phyloP scores from a whole-genome alignment of 768 basidiomycete genomes.

The Russula abietina region DNA sequence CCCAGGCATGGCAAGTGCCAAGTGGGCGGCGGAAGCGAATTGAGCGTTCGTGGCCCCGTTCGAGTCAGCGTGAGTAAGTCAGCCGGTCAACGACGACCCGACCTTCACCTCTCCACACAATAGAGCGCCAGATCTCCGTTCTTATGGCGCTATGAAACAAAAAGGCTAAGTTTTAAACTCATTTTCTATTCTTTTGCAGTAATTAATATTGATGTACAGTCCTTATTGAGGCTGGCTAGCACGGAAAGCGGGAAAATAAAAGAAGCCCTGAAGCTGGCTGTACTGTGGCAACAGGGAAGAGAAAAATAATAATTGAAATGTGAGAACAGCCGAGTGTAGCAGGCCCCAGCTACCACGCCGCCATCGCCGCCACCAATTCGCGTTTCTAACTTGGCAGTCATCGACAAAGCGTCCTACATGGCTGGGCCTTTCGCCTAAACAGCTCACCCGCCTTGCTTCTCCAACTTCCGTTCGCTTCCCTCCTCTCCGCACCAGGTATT shows the following conservation, averaged over 20 bases:
- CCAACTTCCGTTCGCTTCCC: constrained; percentile 2
- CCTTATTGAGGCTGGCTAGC: not conserved
- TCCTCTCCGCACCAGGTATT: constrained; percentile 9
- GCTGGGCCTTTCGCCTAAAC: constrained; percentile 9
- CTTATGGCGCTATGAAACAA: not conserved
- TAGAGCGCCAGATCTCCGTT: not conserved
- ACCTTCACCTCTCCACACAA: not conserved
- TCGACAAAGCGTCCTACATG: not conserved
- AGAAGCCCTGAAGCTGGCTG: not conserved
- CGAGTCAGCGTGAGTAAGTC: no score
- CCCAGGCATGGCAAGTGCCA: no score
- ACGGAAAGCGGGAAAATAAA: not conserved
- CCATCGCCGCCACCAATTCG: not conserved
- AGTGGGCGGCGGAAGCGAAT: not conserved
- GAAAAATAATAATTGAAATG: not conserved
- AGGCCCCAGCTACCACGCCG: not conserved
- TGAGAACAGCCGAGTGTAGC: not conserved
- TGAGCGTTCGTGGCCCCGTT: not conserved
- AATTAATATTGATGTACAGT: not conserved
- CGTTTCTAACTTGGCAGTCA: not conserved
- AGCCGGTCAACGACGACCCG: no score
- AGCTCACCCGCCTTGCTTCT: constrained; percentile 15
- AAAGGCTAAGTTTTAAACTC: not conserved
- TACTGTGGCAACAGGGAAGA: not conserved
- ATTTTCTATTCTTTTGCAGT: not conserved